A percentile compares a stretch with the other conserved stretches of the same genome.
phyloP scores from a whole-genome alignment of 2,329 filamentous ascomycete genomes.

The Verticillium nubilum region DNA sequence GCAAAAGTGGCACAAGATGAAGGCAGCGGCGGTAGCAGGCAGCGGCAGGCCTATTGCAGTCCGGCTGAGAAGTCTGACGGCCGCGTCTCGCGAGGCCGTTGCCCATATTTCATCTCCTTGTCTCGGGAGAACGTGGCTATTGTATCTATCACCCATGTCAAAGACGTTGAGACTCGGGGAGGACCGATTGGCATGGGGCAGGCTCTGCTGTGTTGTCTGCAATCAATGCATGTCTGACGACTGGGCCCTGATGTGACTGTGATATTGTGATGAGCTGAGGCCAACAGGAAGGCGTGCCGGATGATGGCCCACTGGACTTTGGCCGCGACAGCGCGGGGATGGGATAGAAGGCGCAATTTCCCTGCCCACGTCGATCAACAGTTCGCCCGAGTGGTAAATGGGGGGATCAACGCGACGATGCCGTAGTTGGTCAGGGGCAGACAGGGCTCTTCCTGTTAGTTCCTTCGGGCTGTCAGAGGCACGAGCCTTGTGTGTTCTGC shows the following conservation, averaged over 20 bases:
- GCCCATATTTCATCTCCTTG: neutral
- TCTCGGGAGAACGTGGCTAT: neutral
- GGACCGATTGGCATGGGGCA: neutral
- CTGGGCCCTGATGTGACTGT: neutral
- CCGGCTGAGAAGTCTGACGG: neutral
- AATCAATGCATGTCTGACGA: neutral
- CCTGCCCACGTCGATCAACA: neutral
- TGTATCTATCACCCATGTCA: too few species aligned
- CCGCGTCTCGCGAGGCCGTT: neutral
- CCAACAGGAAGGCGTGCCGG: slow-evolving; percentile 2
- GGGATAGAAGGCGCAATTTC: slow-evolving; percentile 1
- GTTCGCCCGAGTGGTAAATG: neutral
- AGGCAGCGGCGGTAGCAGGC: neutral
- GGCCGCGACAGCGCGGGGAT: neutral
- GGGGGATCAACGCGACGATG: neutral
- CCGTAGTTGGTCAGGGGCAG: neutral
- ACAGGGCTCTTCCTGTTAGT: neutral
- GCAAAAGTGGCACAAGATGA: neutral
- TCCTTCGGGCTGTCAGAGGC: neutral
- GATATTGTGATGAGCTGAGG: neutral
- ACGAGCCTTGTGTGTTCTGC: neutral
- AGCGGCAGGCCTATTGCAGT: neutral
- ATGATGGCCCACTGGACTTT: neutral
- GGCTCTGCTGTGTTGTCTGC: neutral
- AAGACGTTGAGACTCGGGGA: neutral